Conservation (phyloP, 2,329 filamentous ascomycete genomes). For the Dactylella cylindrospora region DNA sequence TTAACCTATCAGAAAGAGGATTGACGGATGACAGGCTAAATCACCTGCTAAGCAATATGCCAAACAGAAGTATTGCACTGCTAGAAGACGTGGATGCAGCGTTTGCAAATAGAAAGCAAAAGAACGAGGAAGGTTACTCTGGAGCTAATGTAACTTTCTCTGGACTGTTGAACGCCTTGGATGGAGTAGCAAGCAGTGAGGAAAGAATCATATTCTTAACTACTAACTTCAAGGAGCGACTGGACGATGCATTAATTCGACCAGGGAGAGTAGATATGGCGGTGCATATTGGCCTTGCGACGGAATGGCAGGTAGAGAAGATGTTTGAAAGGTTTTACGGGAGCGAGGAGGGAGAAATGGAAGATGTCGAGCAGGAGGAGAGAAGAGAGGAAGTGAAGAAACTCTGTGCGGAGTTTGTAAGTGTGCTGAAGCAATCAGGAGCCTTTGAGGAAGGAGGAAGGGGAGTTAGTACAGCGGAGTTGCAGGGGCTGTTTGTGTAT, state of each 20-base stretch:
- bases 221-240: constrained; percentile 86
- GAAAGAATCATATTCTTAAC: constrained; percentile 92
- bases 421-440: constrained; percentile 67
- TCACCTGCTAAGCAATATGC: constrained; percentile 80
- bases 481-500: constrained; percentile 92
- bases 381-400: constrained; percentile 62
- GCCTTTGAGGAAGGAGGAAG: constrained; percentile 61
- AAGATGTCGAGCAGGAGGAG: constrained; percentile 59
- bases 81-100: constrained; percentile 91
- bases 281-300: constrained; percentile 83
- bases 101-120: constrained; percentile 76
- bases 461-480: constrained; percentile 72
- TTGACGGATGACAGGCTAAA: constrained; percentile 88
- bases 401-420: constrained; percentile 62
- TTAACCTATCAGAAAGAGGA: constrained; percentile 86
- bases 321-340: constrained; percentile 97
- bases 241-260: constrained; percentile 84
- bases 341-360: constrained; percentile 21
- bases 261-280: constrained; percentile 94
- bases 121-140: constrained; percentile 77
- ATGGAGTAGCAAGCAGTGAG: constrained; percentile 91
- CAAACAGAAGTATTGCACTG: constrained; percentile 76
- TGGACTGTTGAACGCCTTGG: constrained; percentile 78
- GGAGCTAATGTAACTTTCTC: constrained; percentile 93
- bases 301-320: constrained; percentile 75